Percentiles rank a stretch among this genome's conserved stretches.
Conservation (phyloP, 768 basidiomycete genomes). For the Dendrothele bispora region DNA sequence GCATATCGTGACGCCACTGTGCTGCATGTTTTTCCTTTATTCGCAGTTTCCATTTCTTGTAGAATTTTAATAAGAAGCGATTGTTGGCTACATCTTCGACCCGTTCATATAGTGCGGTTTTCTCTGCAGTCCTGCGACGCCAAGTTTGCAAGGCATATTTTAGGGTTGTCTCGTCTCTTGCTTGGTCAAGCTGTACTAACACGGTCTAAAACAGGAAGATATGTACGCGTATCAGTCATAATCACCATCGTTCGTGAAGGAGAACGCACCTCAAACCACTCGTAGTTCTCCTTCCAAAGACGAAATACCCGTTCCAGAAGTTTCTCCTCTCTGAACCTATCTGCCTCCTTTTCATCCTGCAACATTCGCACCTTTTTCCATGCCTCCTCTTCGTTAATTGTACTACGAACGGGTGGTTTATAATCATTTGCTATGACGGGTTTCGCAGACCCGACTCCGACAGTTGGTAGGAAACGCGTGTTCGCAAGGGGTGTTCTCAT, state of each 20-base stretch:
- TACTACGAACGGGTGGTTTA: conserved; percentile 29
- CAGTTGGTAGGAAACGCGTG: background rate
- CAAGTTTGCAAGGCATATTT: conserved; percentile 61
- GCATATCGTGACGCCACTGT: conserved; percentile 71
- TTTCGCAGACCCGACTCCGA: background rate
- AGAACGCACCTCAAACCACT: conserved; percentile 71
- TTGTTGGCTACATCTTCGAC: conserved; percentile 44
- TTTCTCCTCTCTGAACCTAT: conserved; percentile 60
- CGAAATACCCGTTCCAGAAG: conserved; percentile 73
- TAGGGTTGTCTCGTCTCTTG: conserved; percentile 65
- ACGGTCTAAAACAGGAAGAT: conserved; percentile 56
- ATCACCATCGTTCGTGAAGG: conserved; percentile 3
- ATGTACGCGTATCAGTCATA: background rate
- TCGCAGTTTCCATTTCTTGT: conserved; percentile 55
- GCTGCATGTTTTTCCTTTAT: conserved; percentile 55
- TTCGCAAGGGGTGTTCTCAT: background rate
- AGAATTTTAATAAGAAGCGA: conserved; percentile 39
- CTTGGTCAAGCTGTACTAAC: conserved; percentile 63
- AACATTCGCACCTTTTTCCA: conserved; percentile 77
- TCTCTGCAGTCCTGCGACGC: conserved; percentile 42
- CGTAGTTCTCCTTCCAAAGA: conserved; percentile 68
- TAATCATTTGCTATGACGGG: background rate
- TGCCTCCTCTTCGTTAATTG: conserved; percentile 69
- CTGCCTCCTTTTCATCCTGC: conserved; percentile 71
- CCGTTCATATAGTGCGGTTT: conserved; percentile 38